Evolutionary conservation across 2,329 filamentous ascomycete species (phyloP), one percentile per base, ranked within the genome.

Genomic region (Alternaria hordeiaustralica): DNA sequence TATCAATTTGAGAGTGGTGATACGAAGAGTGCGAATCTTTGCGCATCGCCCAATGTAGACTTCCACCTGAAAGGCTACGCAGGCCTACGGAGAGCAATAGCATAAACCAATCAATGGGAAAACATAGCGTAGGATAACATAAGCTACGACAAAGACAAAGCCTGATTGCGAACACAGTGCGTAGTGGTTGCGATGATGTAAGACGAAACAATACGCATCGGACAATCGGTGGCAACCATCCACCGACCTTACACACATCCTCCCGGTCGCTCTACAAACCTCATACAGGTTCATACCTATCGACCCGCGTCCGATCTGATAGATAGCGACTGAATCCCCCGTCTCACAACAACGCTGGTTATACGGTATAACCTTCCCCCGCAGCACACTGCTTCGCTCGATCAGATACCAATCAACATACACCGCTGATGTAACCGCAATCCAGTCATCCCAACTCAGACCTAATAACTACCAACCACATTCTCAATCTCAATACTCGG

Each of bases 401-500:
- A 33, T 2, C 28, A 33, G 1, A 4, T 2, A 33, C 6, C 28
- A 11, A 33, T 33, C 28, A 33, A 33, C 28, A 7, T 4, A 33
- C 6, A 13, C 11, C 5, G 5, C 28, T 10, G 2, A 12, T 30
- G 12, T 6, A 30, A 30, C 28, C 6, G 11, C 28, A 13, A 30
- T 3, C 2, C 12, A 3, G 0, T 30, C 28, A 30, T 4, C 28
- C 6, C 30, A 1, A 10, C 9, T 4, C 11, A 30, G 2, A 33
- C 6, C 50, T 55, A 55, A n/a, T 44, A 60, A 13, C 36, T 64
- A 20, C 64, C 68, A 47, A 84, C 64, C 11, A 85, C 76, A 79
- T 85, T 80, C 20, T 56, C 72, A 58, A 87, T 65, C 72, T 87
- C 84, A n/a, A 81, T 82, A 45, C 73, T 82, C 0, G 86, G 85